Conservation (phyloP, 75 land plant species). For the Sequoiadendron giganteum region DNA sequence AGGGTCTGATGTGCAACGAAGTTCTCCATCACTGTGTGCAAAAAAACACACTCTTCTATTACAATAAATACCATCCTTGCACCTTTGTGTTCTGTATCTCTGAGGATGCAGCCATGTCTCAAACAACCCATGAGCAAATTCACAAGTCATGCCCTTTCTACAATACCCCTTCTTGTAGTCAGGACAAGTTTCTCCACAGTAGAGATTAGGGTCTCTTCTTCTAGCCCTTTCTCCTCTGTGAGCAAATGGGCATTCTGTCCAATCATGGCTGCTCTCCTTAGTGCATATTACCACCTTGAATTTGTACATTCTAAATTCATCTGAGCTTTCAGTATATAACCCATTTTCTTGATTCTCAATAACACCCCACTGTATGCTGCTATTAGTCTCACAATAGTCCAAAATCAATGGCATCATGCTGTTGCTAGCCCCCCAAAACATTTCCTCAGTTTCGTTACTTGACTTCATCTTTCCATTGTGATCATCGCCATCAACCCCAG, state of each 20-base stretch:
- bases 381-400: neutral
- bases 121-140: constrained; percentile 15
- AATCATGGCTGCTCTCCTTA: constrained; percentile 42
- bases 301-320: constrained; percentile 56
- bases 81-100: constrained; percentile 9
- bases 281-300: constrained; percentile 44
- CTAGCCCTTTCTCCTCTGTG: constrained; percentile 55
- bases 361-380: neutral
- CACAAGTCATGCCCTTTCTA: constrained; percentile 5
- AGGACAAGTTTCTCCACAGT: constrained; percentile 42
- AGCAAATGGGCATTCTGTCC: constrained; percentile 58
- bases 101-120: constrained; percentile 17
- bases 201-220: constrained; percentile 42
- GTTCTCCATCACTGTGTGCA: constrained; percentile 8
- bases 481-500: neutral
- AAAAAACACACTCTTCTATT: constrained; percentile 12
- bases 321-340: constrained; percentile 18
- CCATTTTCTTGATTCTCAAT: neutral
- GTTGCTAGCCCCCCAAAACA: neutral
- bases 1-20: neutral
- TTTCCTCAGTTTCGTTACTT: neutral
- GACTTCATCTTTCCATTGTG: neutral
- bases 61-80: constrained; percentile 7
- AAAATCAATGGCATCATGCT: neutral
- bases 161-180: constrained; percentile 23